Conservation (phyloP, 2,329 filamentous ascomycete species). For the Alternaria triticimaculans region DNA sequence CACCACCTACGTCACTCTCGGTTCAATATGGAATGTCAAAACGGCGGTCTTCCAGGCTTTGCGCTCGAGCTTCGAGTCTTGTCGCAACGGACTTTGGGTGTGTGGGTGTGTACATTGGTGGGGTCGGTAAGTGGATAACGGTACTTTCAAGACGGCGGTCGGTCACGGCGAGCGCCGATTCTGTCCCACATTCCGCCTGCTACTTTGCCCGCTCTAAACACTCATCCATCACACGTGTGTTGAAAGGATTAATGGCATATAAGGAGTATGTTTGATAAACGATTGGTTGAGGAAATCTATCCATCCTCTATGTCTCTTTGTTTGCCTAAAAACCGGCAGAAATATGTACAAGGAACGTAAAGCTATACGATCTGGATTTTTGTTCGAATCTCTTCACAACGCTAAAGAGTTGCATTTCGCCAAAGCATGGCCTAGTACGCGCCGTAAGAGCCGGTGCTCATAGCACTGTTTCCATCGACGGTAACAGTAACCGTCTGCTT, state of each 20-base stretch:
- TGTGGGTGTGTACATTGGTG: background rate
- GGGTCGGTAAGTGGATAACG: background rate
- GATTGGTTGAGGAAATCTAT: background rate
- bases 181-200: background rate
- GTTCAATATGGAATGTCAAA: background rate
- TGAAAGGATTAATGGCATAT: background rate
- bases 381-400: background rate
- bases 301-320: background rate
- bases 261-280: background rate
- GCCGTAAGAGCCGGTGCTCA: constrained; percentile 5
- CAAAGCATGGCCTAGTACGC: constrained; percentile 3
- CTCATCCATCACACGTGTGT: background rate
- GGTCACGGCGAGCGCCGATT: background rate
- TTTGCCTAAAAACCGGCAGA: background rate
- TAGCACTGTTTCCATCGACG: constrained; percentile 10
- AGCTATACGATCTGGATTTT: background rate
- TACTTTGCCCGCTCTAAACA: background rate
- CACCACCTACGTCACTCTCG: background rate
- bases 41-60: background rate
- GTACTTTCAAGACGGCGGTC: background rate
- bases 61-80: background rate
- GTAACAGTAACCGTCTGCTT: constrained; percentile 38
- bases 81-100: background rate
- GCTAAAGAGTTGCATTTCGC: rapidly evolving
- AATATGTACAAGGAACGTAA: constrained; percentile 14